These are phyloP conservation scores for Penicillium soppii DNA, from an alignment of 495 filamentous ascomycete species.

Conservation along the genomic window DNA sequence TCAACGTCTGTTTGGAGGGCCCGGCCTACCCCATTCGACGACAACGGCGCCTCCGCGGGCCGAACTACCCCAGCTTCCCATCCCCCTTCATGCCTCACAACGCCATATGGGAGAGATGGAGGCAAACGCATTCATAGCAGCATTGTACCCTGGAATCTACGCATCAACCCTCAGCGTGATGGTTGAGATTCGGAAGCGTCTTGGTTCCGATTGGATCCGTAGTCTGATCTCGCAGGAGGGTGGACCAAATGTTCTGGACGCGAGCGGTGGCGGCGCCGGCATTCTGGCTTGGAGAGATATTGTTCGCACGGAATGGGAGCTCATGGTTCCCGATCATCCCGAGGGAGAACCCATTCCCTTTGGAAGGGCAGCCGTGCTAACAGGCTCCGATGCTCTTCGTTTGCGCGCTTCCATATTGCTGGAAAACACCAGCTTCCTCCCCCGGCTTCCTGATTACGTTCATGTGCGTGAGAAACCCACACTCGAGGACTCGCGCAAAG, in stretches of 20 bases:
- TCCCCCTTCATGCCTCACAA: constrained; percentile 69
- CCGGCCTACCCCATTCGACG: constrained; percentile 69
- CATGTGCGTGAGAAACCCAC: constrained; percentile 54
- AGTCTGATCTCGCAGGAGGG: constrained; percentile 62
- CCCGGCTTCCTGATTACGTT: constrained; percentile 88
- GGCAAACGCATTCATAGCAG: constrained; percentile 77
- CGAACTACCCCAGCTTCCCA: constrained; percentile 60
- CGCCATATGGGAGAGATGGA: constrained; percentile 79
- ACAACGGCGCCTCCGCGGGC: constrained; percentile 51
- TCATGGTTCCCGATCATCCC: constrained; percentile 51
- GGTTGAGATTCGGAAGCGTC: constrained; percentile 79
- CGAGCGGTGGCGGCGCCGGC: constrained; percentile 80
- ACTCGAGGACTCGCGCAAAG: constrained; percentile 38
- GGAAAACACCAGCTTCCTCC: constrained; percentile 87
- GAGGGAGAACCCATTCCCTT: constrained; percentile 42
- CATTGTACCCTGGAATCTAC: constrained; percentile 78
- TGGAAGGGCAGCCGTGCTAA: constrained; percentile 62
- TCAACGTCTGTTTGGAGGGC: constrained; percentile 69
- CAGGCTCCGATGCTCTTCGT: constrained; percentile 65
- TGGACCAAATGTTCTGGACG: constrained; percentile 82
- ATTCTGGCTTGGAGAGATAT: constrained; percentile 83
- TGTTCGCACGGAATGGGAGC: constrained; percentile 73
- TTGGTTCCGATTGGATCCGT: constrained; percentile 78
- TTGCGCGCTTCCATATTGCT: constrained; percentile 73
- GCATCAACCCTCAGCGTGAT: constrained; percentile 69